A percentile compares a stretch with the other conserved stretches of the same genome.
phyloP scores from a whole-genome alignment of 345 rosid genomes.

The Brassica cretica region DNA sequence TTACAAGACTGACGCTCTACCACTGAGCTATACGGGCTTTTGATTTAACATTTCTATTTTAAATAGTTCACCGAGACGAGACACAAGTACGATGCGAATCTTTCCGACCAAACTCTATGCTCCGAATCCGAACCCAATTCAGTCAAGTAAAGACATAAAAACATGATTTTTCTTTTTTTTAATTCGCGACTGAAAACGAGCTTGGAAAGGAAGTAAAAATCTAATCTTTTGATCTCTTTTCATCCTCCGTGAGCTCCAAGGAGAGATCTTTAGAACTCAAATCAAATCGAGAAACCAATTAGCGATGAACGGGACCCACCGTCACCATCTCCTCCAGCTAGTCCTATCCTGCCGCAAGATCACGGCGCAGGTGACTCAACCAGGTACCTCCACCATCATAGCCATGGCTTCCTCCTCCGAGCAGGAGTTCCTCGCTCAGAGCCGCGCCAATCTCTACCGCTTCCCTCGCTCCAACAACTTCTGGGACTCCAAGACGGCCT shows the following conservation, averaged over 20 bases:
- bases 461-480: slow-evolving; percentile 51
- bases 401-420: slow-evolving; percentile 93
- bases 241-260: not conserved
- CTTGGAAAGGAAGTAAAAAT: slow-evolving; percentile 22
- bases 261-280: not conserved
- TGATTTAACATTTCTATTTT: too few species aligned
- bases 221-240: not conserved
- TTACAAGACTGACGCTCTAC: slow-evolving; percentile 91
- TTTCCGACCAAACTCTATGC: slow-evolving; percentile 11
- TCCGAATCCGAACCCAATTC: not conserved
- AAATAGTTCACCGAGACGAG: not conserved
- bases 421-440: slow-evolving; percentile 63
- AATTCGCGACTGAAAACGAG: not conserved
- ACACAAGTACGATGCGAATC: slow-evolving; percentile 11
- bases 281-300: not conserved
- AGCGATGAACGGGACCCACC: slow-evolving; percentile 39
- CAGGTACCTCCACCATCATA: slow-evolving; percentile 60
- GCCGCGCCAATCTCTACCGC: slow-evolving; percentile 63
- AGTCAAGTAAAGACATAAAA: not conserved
- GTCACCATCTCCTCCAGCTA: slow-evolving; percentile 72
- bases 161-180: not conserved
- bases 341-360: slow-evolving; percentile 80
- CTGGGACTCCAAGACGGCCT: slow-evolving; percentile 71
- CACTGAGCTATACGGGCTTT: slow-evolving; percentile 80
- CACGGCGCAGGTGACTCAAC: slow-evolving; percentile 73